phyloP scores from a whole-genome alignment of 2,329 filamentous ascomycete genomes.

The Nothophoma quercina region DNA sequence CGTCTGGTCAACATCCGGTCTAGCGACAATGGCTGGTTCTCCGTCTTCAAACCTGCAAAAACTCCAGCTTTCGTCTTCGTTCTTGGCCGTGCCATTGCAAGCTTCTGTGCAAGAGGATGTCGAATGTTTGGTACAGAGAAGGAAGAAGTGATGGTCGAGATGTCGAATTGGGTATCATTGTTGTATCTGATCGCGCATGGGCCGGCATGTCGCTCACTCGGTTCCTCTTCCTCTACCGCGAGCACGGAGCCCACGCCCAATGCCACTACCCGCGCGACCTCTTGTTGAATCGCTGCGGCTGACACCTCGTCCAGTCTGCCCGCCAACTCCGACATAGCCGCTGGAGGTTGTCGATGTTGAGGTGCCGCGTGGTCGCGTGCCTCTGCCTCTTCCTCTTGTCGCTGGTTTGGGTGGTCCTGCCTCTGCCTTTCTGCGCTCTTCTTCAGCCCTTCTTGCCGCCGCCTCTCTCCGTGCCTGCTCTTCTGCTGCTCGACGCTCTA shows the following conservation, averaged over 20 bases:
- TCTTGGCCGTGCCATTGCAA: neutral
- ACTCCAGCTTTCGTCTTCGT: neutral
- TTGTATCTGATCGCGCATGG: slow-evolving; percentile 13
- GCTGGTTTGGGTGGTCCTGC: slow-evolving; percentile 63
- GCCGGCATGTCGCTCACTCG: slow-evolving; percentile 13
- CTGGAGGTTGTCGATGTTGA: slow-evolving; percentile 41
- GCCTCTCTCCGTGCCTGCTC: slow-evolving; percentile 81
- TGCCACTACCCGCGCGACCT: slow-evolving; percentile 52
- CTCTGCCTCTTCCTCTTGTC: slow-evolving; percentile 46
- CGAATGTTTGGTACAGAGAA: neutral
- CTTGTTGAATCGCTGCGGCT: slow-evolving; percentile 55
- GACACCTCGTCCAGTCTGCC: slow-evolving; percentile 58
- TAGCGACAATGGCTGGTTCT: neutral
- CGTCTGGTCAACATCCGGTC: neutral
- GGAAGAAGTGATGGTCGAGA: neutral
- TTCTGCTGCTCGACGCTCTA: slow-evolving; percentile 77
- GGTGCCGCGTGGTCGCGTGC: slow-evolving; percentile 43
- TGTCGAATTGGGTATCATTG: slow-evolving; percentile 20
- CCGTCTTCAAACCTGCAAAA: neutral
- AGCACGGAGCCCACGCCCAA: slow-evolving; percentile 52
- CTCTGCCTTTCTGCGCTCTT: slow-evolving; percentile 64
- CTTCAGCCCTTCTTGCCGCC: slow-evolving; percentile 61
- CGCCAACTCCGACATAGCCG: slow-evolving; percentile 54
- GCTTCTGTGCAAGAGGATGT: neutral
- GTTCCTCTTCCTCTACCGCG: slow-evolving; percentile 35